Evolutionary conservation across 495 filamentous ascomycete genomes (phyloP).

Genomic region (Halenospora varia): DNA sequence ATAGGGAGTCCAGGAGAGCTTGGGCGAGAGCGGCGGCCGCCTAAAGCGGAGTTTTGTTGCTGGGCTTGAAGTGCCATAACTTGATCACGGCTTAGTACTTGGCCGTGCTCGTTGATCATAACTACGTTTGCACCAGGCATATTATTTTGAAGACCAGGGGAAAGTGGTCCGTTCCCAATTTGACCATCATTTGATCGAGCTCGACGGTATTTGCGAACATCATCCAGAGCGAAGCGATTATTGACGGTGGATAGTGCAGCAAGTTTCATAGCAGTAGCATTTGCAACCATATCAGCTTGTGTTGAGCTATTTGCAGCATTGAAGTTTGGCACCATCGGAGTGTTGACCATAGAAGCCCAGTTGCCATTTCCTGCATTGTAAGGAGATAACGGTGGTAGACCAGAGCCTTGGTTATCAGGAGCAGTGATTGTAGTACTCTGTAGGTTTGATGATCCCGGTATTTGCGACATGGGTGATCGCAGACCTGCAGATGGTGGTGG

Average conservation of each 20-base stretch:
- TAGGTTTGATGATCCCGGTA: constrained; percentile 62
- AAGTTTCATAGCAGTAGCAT: constrained; percentile 98
- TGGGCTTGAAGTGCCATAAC: constrained; percentile 81
- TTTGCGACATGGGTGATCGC: constrained; percentile 73
- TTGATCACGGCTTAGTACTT: constrained; percentile 79
- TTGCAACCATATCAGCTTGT: constrained; percentile 97
- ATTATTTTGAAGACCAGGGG: constrained; percentile 46
- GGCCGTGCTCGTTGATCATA: constrained; percentile 90
- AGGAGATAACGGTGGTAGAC: constrained; percentile 83
- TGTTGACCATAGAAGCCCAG: constrained; percentile 99
- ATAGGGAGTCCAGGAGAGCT: constrained; percentile 87
- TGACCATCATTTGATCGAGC: constrained; percentile 86
- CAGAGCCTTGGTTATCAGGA: constrained; percentile 58
- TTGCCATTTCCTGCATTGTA: constrained; percentile 81
- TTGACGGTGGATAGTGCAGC: constrained; percentile 96
- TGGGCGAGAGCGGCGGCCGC: constrained; percentile 81
- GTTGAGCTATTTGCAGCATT: constrained; percentile 48
- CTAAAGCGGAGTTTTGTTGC: constrained; percentile 68
- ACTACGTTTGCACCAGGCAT: constrained; percentile 67
- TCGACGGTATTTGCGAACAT: constrained; percentile 89
- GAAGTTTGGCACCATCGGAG: constrained; percentile 90
- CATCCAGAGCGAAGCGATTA: constrained; percentile 94
- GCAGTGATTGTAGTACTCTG: constrained; percentile 81
- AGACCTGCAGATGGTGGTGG: constrained; percentile 73
- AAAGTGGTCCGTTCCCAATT: constrained; percentile 40